These are phyloP conservation scores for Pichia terricola DNA, from an alignment of 1,139 yeast genomes.

Conservation along the genomic window DNA sequence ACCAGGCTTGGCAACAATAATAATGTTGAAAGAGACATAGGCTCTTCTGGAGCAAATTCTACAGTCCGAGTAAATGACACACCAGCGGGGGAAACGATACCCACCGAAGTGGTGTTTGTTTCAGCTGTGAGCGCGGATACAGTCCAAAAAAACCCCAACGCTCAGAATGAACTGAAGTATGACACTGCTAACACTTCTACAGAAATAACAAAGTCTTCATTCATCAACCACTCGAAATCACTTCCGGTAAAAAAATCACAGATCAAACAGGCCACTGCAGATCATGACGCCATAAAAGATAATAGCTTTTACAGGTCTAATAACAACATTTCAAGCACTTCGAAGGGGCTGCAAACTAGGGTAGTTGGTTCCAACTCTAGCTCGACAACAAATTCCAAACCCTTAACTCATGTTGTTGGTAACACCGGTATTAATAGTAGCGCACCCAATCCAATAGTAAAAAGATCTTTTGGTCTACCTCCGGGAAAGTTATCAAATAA, in stretches of 20 bases:
- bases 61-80: too few species aligned
- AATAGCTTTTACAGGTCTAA: constrained; percentile 2
- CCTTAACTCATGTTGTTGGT: not conserved
- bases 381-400: not conserved
- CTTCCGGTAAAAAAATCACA: constrained; percentile 42
- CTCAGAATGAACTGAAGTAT: constrained; percentile 27
- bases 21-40: too few species aligned
- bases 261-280: not conserved
- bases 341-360: not conserved
- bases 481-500: not conserved
- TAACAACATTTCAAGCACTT: not conserved
- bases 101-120: constrained; percentile 36
- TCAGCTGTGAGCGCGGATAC: constrained; percentile 51
- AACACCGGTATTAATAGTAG: not conserved
- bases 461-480: not conserved
- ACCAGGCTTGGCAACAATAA: too few species aligned
- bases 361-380: not conserved
- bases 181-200: constrained; percentile 45
- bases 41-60: too few species aligned
- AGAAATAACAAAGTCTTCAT: constrained; percentile 34
- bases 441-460: not conserved
- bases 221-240: constrained; percentile 51
- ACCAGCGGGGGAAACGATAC: constrained; percentile 11
- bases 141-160: constrained; percentile 36
- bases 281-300: constrained; percentile 13